Evolutionary conservation across 805 yeast genomes (phyloP), one percentile per base, ranked within the genome.

Genomic region (Spathaspora gorwiae): DNA sequence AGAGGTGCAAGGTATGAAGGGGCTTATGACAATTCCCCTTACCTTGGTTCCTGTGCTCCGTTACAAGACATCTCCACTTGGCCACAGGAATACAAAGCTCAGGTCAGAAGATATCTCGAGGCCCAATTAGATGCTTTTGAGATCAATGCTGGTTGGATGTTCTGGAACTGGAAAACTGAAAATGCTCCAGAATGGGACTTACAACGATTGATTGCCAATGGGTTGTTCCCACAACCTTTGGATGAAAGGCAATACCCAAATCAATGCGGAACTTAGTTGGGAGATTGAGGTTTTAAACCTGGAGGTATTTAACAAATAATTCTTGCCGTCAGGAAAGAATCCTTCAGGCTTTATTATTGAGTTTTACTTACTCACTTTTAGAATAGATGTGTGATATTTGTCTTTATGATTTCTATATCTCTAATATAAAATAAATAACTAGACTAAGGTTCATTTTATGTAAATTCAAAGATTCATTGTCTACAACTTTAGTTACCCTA

Each of bases 121-220:
- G 95, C 96, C 40, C 97, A 90, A 73, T 69, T 90, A 58, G 96
- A 90, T 60, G 87, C 96, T 1, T 67, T 64, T 43, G 87, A 82
- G 55, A 76, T 75, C 54, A 75, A 80, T 47, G 76, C 72, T 31
- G 97, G 97, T 31, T 90, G 97, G 97, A 78, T 87, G 47, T 84
- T 86, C 73, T 90, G 97, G 97, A 79, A 84, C 62, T 90, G 88
- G 84, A 90, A 90, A 73, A 86, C 95, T 26, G 96, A 90, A 66
- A 66, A 66, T 53, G 72, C 87, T 19, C 61, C 84, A 45, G 97
- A 90, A 62, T 90, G 97, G 97, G 95, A 87, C 66, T 75, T 86
- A 68, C 70, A 73, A 55, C 68, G 71, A 51, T 75, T 90, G 55
- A 63, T 77, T 19, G 72, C 64, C 13, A 63, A 76, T 45, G 83